phyloP scores from a whole-genome alignment of 2,329 filamentous ascomycete genomes.

The Xylariaceae sp. region DNA sequence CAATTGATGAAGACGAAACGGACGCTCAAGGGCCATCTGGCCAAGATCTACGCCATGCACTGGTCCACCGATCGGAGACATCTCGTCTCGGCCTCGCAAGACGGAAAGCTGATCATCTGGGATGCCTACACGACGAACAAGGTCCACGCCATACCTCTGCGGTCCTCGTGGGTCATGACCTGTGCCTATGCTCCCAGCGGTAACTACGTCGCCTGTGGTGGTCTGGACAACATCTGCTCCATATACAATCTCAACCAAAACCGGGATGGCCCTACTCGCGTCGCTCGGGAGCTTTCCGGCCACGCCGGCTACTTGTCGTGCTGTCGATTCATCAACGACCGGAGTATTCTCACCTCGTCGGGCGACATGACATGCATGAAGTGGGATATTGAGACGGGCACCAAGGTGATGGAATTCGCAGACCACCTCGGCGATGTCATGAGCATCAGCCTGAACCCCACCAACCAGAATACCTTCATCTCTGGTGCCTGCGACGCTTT shows the following conservation, averaged over 20 bases:
- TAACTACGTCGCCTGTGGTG: conserved; percentile 97
- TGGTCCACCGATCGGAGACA: conserved; percentile 98
- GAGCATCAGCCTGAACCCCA: conserved; percentile 99
- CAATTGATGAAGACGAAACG: conserved; percentile 94
- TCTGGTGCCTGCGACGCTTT: conserved; percentile 99
- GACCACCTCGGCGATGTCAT: conserved; percentile 98
- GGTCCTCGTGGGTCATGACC: conserved; percentile 99
- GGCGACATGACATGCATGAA: conserved; percentile 99
- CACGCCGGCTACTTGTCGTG: conserved; percentile 97
- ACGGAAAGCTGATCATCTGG: conserved; percentile 99
- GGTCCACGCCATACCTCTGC: conserved; percentile 93
- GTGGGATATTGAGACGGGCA: conserved; percentile 97
- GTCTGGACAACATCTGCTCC: conserved; percentile 98
- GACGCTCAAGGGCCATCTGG: conserved; percentile 93
- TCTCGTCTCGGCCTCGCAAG: conserved; percentile 94
- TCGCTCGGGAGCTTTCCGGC: conserved; percentile 89
- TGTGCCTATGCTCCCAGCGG: conserved; percentile 97
- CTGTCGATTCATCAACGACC: conserved; percentile 98
- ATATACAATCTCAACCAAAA: conserved; percentile 97
- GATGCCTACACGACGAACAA: conserved; percentile 99
- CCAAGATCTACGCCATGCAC: conserved; percentile 99
- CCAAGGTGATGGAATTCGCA: conserved; percentile 95
- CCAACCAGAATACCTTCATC: conserved; percentile 98
- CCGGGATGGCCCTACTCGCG: conserved; percentile 92
- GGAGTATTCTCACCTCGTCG: conserved; percentile 93